Base-by-base conservation (phyloP, 1,284 basidiomycete genomes). In the Trametes pubescens region DNA sequence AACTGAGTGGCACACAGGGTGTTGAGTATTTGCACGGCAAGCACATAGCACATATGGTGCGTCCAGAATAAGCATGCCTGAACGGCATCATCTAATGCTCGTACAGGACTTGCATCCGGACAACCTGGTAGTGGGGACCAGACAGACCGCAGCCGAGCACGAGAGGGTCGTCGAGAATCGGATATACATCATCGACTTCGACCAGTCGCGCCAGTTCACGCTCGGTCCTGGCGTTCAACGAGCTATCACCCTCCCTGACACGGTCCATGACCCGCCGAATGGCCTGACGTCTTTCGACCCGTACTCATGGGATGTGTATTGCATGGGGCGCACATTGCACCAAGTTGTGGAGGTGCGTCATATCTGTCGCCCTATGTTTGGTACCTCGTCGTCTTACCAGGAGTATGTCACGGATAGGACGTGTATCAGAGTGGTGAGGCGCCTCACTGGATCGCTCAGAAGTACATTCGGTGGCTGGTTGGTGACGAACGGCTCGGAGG, bases 171-270 rank as follows among this genome's bases (percentile, higher is more conserved):
- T 40, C 10, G 5, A 7, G 11, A 9, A 22, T 18, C 16, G 29
- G 29, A 9, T 52, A 5, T 59, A 59, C 40, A 46, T 59, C 29
- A 59, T 59, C 57, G 57, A 59, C 57, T 59, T 52, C 43, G 48
- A 37, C 22, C 24, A 38, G 2, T n/a, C 57, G 8, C 22, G 29
- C 21, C 57, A 43, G 29, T 26, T 59, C 29, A 0, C 10, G 10
- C 7, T 51, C 3, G 38, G 49, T 2, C 57, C 49, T 21, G 51
- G 57, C 4, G 10, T 5, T 2, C 51, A 51, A 14, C 38, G 9
- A 2, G 57, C 51, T 0, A 60, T 60, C 51, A 37, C 40, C 7
- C 22, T 60, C 2, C 51, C 58, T 0, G 16, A 14, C 13, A 48
- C 34, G 9, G 51, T 53, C 14, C 2, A 11, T 0, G n/a, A 2